A percentile compares a stretch with the other conserved stretches of the same genome.
phyloP scores from a whole-genome alignment of 192 early-diverging fungal species.

The Coemansia reversa region DNA sequence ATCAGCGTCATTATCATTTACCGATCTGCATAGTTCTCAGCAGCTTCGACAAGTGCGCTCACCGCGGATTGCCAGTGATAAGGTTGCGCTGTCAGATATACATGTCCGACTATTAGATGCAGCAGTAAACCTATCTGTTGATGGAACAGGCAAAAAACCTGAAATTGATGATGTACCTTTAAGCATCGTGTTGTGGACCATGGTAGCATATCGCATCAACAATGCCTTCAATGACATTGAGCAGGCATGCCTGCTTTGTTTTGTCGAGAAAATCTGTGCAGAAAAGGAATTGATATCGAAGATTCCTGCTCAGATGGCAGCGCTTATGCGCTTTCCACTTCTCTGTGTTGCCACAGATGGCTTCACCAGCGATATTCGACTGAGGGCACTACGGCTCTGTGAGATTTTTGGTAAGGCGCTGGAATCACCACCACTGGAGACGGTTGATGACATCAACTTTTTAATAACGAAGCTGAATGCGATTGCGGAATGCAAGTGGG shows the following conservation, averaged over 20 bases:
- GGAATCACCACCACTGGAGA: neutral
- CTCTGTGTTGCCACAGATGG: conserved; percentile 9
- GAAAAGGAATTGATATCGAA: too few relatives aligned
- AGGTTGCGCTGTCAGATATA: neutral
- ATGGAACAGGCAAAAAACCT: neutral
- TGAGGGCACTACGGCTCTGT: neutral
- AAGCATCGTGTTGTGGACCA: conserved; percentile 7
- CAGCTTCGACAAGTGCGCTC: conserved; percentile 4
- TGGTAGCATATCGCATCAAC: conserved; percentile 1
- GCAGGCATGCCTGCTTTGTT: neutral
- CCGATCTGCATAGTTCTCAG: neutral
- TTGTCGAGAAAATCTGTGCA: neutral
- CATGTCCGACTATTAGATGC: conserved; percentile 1
- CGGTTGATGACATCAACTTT: neutral
- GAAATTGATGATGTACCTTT: neutral
- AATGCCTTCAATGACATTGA: neutral
- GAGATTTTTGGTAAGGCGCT: neutral
- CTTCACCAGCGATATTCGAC: conserved; percentile 1
- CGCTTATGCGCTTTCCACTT: conserved; percentile 10
- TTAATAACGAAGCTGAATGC: neutral
- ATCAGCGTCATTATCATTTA: conserved; percentile 11
- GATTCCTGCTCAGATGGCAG: neutral
- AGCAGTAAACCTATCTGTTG: neutral
- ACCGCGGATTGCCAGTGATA: conserved; percentile 1
- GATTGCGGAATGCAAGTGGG: neutral